These are phyloP conservation scores for Ophiostoma fasciatum DNA, from an alignment of 2,329 filamentous ascomycete species.

Conservation along the genomic window DNA sequence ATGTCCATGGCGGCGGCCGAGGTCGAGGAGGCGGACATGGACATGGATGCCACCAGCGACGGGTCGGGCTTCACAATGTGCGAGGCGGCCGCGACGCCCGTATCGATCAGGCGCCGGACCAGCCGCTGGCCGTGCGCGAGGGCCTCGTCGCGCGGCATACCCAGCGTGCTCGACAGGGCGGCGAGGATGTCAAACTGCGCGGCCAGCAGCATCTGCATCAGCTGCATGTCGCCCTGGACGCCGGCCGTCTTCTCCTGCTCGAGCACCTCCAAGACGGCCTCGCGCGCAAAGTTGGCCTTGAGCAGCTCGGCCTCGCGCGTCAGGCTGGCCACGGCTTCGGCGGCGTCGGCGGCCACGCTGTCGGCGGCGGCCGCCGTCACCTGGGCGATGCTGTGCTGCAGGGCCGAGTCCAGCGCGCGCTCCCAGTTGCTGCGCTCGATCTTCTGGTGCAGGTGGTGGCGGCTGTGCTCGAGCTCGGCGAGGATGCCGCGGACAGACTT, in stretches of 20 bases:
- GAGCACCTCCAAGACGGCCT: slow-evolving; percentile 59
- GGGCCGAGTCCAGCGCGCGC: slow-evolving; percentile 68
- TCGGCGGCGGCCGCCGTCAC: slow-evolving; percentile 57
- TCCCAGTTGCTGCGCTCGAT: slow-evolving; percentile 77
- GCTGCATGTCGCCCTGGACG: slow-evolving; percentile 49
- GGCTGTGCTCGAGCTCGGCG: slow-evolving; percentile 74
- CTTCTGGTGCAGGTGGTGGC: slow-evolving; percentile 80
- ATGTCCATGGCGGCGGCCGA: slow-evolving; percentile 35
- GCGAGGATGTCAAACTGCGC: slow-evolving; percentile 87
- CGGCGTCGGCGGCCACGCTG: slow-evolving; percentile 39
- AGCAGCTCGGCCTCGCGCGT: slow-evolving; percentile 74
- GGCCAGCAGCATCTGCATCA: slow-evolving; percentile 69
- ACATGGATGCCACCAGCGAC: background rate
- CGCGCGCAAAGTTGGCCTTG: slow-evolving; percentile 67
- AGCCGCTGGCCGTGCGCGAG: slow-evolving; percentile 64
- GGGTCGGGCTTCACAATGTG: slow-evolving; percentile 89
- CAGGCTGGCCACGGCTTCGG: slow-evolving; percentile 52
- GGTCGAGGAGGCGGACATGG: background rate
- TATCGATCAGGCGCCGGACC: slow-evolving; percentile 62
- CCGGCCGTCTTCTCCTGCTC: slow-evolving; percentile 59
- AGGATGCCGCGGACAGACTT: slow-evolving; percentile 83
- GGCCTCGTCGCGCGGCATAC: slow-evolving; percentile 72
- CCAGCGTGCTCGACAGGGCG: slow-evolving; percentile 65
- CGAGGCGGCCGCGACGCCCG: slow-evolving; percentile 57
- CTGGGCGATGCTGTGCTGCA: slow-evolving; percentile 72